Evolutionary conservation across 2,329 filamentous ascomycete species (phyloP).

Genomic region (Ceratocystis harringtonii): DNA sequence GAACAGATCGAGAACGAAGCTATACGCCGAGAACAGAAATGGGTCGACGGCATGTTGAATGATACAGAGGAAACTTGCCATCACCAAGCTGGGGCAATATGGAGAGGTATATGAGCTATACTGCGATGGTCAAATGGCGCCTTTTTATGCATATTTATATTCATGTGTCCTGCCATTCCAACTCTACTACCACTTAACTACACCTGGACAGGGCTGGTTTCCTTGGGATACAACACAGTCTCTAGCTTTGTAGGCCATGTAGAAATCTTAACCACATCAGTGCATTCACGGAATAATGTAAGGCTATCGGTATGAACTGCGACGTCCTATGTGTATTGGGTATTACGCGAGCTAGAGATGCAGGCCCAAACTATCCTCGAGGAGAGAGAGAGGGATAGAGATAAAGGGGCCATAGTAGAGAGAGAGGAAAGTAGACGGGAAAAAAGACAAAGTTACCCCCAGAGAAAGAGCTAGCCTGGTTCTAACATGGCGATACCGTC

Average conservation of each 20-base stretch:
- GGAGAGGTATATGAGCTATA: constrained; percentile 27
- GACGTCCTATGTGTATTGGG: neutral
- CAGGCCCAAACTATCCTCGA: neutral
- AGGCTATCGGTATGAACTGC: neutral
- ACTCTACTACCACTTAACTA: too few relatives aligned
- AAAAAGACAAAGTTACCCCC: neutral
- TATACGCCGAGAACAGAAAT: constrained; percentile 39
- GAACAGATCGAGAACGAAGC: constrained; percentile 44
- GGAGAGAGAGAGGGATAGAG: neutral
- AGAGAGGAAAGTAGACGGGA: neutral
- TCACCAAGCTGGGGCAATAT: constrained; percentile 32
- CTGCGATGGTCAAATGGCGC: neutral
- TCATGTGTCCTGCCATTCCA: too few relatives aligned
- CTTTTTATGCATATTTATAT: neutral
- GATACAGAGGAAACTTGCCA: constrained; percentile 25
- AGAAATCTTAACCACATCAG: neutral
- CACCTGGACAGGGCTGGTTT: too few relatives aligned
- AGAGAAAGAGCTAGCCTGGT: neutral
- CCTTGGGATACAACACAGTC: too few relatives aligned
- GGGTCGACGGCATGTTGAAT: constrained; percentile 42
- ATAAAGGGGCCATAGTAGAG: neutral
- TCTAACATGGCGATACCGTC: neutral
- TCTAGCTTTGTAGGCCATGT: too few relatives aligned
- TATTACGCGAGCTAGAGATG: neutral
- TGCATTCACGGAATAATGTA: neutral